Conservation (phyloP, 2,329 filamentous ascomycete species). For the Mariannaea elegans region DNA sequence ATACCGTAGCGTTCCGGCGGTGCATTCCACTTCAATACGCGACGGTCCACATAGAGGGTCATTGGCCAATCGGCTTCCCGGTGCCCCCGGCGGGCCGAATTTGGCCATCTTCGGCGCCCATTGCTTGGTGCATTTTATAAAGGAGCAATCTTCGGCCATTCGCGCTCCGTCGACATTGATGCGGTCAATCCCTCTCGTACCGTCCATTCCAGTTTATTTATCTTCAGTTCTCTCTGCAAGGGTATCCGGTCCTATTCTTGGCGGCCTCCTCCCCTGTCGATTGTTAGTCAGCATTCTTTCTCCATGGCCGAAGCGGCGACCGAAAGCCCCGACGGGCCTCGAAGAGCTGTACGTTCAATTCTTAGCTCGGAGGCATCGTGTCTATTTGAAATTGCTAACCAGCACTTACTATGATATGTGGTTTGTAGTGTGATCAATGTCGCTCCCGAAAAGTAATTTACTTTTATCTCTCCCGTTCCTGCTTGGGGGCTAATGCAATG, state of each 20-base stretch:
- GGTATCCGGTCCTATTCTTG: no score
- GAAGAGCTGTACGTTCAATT: slow-evolving; percentile 6
- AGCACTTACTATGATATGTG: not conserved
- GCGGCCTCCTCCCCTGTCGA: no score
- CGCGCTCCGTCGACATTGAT: not conserved
- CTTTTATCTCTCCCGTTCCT: not conserved
- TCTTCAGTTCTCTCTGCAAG: no score
- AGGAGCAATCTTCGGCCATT: not conserved
- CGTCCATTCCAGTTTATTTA: not conserved
- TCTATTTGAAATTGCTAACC: not conserved
- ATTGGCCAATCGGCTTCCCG: slow-evolving; percentile 12
- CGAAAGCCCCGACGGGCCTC: slow-evolving; percentile 7
- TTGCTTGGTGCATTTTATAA: not conserved
- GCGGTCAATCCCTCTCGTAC: not conserved
- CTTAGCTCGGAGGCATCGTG: no score
- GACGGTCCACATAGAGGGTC: no score
- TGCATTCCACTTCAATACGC: not conserved
- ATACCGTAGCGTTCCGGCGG: no score
- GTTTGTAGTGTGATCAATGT: slow-evolving; percentile 10
- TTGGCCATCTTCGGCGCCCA: not conserved
- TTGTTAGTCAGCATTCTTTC: not conserved
- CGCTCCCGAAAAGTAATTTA: slow-evolving; percentile 6
- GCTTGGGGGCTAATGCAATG: not conserved
- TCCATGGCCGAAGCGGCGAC: not conserved
- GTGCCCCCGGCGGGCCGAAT: slow-evolving; percentile 10